A percentile compares a stretch with the other conserved stretches of the same genome.
phyloP scores from a whole-genome alignment of 73 alveolate species.

The Paramecium pentaurelia region DNA sequence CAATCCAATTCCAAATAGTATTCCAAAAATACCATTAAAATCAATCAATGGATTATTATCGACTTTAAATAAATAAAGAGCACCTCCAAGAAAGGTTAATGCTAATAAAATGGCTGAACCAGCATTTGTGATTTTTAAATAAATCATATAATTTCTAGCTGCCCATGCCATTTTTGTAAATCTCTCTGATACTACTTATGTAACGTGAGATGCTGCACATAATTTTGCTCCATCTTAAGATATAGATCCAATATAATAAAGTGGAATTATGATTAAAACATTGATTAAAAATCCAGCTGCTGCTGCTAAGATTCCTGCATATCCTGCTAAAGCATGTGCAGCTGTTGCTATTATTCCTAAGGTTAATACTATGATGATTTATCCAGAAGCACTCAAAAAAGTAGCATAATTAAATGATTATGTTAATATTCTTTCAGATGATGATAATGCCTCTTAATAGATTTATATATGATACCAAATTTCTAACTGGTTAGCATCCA shows the following conservation, averaged over 20 bases:
- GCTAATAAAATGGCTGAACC: slow-evolving; percentile 13
- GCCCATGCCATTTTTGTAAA: not conserved
- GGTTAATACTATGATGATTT: not conserved
- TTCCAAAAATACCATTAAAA: slow-evolving; percentile 28
- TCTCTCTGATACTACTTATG: not conserved
- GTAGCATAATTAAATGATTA: not conserved
- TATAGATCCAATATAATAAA: not conserved
- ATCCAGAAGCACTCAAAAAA: not conserved
- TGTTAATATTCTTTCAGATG: not conserved
- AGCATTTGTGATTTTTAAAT: not conserved
- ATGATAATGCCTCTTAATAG: not conserved
- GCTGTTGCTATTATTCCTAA: slow-evolving; percentile 14
- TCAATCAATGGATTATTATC: not conserved
- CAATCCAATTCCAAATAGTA: not conserved
- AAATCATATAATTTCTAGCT: slow-evolving; percentile 21
- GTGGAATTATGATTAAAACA: not conserved
- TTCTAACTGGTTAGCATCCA: slow-evolving; percentile 47
- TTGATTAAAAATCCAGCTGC: not conserved
- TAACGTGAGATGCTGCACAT: slow-evolving; percentile 32
- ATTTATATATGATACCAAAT: not conserved
- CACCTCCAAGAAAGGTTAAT: not conserved
- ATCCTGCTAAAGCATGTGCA: not conserved
- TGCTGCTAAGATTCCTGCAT: slow-evolving; percentile 32
- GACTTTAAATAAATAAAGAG: not conserved
- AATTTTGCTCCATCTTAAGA: slow-evolving; percentile 14